Percentiles rank a stretch among this genome's conserved stretches.
Evolutionary conservation across 306 rosid species (phyloP).

Genomic region (Cajanus cajan): DNA sequence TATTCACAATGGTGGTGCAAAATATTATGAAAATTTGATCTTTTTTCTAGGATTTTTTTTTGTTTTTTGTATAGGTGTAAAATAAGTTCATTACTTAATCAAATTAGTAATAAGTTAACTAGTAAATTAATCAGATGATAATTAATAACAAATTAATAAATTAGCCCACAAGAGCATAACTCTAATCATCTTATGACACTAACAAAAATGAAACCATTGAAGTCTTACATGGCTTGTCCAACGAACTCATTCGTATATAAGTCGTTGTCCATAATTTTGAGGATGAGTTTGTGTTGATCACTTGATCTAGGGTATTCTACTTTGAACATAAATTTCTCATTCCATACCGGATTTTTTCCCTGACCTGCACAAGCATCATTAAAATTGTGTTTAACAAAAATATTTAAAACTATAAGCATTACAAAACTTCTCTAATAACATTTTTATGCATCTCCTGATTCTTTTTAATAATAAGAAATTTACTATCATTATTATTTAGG

Average conservation of each 20-base stretch:
- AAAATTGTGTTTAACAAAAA: not conserved
- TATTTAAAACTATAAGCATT: not conserved
- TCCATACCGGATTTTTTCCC: slow-evolving; percentile 59
- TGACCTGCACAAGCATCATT: slow-evolving; percentile 33
- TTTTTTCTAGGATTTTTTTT: too few species aligned
- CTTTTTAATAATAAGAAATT: too few species aligned
- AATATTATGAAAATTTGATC: too few species aligned
- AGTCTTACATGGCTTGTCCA: slow-evolving; percentile 68
- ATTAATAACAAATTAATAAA: not conserved
- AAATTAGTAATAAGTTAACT: too few species aligned
- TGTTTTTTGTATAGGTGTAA: not conserved
- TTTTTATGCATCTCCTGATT: not conserved
- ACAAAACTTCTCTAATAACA: not conserved
- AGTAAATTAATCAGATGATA: not conserved
- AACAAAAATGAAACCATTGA: not conserved
- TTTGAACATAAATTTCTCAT: slow-evolving; percentile 58
- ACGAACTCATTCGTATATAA: slow-evolving; percentile 58
- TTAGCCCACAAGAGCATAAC: not conserved
- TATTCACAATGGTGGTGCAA: too few species aligned
- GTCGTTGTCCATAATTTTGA: slow-evolving; percentile 72
- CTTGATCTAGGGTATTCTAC: slow-evolving; percentile 56
- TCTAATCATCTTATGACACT: not conserved
- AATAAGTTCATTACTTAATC: not conserved
- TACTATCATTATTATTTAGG: too few species aligned
- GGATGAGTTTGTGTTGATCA: slow-evolving; percentile 43